These are phyloP conservation scores for carrot (Daucus carota) DNA, from an alignment of 129 eudicot species.

Conservation along the genomic window DH1_v3.0 NC_030386.2:30855001-30855500, in stretches of 20 bases:
- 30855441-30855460: not conserved
- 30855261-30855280: constrained; percentile 26
- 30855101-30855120: constrained; percentile 10
- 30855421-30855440: too few species aligned
- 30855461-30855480: not conserved
- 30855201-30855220: not conserved
- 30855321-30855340: not conserved
- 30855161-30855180: not conserved
- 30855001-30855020: not conserved
- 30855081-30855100: constrained; percentile 21
- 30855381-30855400: not conserved
- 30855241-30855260: not conserved
- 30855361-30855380: not conserved
- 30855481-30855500: not conserved
- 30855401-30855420: too few species aligned
- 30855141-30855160: not conserved
- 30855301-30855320: not conserved
- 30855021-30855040: not conserved
- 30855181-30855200: not conserved
- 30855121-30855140: constrained; percentile 7
- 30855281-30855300: constrained; percentile 11
- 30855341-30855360: not conserved
- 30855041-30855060: constrained; percentile 1
- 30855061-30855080: constrained; percentile 16
- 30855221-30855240: not conserved